A percentile compares a stretch with the other conserved stretches of the same genome.
phyloP scores from a whole-genome alignment of 176 grass and related monocot genomes.

The Musa beccarii region DNA sequence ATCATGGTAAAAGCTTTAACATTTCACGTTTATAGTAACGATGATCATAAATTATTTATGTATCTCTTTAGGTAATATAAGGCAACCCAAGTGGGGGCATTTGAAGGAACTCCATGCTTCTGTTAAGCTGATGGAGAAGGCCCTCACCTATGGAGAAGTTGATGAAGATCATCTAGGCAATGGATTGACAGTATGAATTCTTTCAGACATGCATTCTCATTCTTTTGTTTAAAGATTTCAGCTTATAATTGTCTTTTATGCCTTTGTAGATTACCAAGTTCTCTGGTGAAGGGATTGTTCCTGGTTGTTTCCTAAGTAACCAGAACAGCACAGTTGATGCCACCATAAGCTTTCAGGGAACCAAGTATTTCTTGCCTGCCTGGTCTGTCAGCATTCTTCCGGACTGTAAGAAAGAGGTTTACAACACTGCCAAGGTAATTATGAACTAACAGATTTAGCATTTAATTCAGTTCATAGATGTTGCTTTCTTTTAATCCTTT shows the following conservation, averaged over 20 bases:
- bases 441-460: neutral
- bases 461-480: neutral
- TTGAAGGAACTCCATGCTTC: slow-evolving; percentile 64
- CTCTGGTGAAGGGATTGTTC: neutral
- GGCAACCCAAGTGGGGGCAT: slow-evolving; percentile 79
- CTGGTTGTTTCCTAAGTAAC: slow-evolving; percentile 2
- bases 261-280: neutral
- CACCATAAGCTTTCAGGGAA: neutral
- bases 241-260: neutral
- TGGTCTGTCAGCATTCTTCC: slow-evolving; percentile 6
- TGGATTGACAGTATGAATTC: neutral
- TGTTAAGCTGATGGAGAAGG: slow-evolving; percentile 47
- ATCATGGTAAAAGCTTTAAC: no score
- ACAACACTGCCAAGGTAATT: neutral
- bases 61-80: slow-evolving; percentile 35
- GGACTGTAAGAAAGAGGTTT: neutral
- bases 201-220: neutral
- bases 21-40: no score
- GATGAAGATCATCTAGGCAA: neutral
- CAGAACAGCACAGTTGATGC: neutral
- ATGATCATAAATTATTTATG: no score
- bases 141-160: slow-evolving; percentile 33
- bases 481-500: neutral
- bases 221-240: neutral
- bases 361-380: neutral